Percentiles rank a stretch among this genome's conserved stretches.
Evolutionary conservation across 345 rosid species (phyloP).

Genomic region (Odontarrhena argentea): DNA sequence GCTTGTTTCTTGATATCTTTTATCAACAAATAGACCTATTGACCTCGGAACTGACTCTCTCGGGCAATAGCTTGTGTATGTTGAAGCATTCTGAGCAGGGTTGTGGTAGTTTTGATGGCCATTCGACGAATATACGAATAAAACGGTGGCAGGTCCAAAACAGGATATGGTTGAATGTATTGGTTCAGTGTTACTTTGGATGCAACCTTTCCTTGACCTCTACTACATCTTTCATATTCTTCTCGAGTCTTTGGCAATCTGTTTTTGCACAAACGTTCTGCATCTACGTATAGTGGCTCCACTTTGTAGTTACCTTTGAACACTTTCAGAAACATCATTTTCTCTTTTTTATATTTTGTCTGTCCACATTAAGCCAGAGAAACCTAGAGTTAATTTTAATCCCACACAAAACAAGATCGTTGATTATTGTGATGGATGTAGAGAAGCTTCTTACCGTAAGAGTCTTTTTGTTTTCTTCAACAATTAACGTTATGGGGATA

Average conservation of each 20-base stretch:
- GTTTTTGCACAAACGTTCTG: slow-evolving; percentile 55
- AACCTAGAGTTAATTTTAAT: neutral
- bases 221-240: slow-evolving; percentile 58
- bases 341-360: slow-evolving; percentile 72
- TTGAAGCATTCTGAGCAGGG: neutral
- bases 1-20: too few species aligned
- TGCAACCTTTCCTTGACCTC: slow-evolving; percentile 70
- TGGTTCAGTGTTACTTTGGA: slow-evolving; percentile 71
- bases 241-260: slow-evolving; percentile 56
- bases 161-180: slow-evolving; percentile 55
- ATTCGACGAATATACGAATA: slow-evolving; percentile 77
- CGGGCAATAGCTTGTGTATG: too few species aligned
- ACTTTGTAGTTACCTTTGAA: slow-evolving; percentile 76
- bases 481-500: slow-evolving; percentile 62
- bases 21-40: too few species aligned
- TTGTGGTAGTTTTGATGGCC: slow-evolving; percentile 59
- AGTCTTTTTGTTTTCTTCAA: slow-evolving; percentile 63
- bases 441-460: slow-evolving; percentile 48
- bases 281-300: slow-evolving; percentile 63
- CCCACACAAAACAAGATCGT: too few species aligned
- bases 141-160: slow-evolving; percentile 68
- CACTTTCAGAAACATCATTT: slow-evolving; percentile 68
- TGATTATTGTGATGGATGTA: neutral
- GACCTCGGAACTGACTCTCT: too few species aligned
- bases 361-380: slow-evolving; percentile 36